Percentiles rank a stretch among this genome's conserved stretches.
phyloP scores from a whole-genome alignment of 108 stramenopile genomes.

The Cyclotella distinguenda region DNA sequence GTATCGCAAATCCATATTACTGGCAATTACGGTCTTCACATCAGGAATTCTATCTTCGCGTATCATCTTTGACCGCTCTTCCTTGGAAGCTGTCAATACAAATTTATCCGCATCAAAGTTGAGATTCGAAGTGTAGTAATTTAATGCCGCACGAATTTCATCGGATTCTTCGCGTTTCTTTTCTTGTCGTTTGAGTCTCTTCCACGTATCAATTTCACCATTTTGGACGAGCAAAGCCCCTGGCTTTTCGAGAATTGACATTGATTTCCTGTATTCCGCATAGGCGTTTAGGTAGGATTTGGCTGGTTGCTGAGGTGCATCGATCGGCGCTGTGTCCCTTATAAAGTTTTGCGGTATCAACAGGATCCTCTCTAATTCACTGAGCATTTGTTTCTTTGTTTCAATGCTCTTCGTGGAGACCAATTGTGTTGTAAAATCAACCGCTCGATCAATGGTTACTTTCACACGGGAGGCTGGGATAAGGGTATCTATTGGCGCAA shows the following conservation, averaged over 20 bases:
- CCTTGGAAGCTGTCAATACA: conserved; percentile 32
- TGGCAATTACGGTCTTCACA: conserved; percentile 62
- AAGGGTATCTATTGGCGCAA: conserved; percentile 50
- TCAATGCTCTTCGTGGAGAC: not conserved
- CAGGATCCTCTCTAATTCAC: conserved; percentile 40
- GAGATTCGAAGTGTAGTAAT: conserved; percentile 50
- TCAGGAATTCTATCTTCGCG: conserved; percentile 61
- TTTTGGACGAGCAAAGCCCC: conserved; percentile 52
- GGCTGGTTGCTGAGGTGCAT: conserved; percentile 38
- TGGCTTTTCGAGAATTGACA: conserved; percentile 47
- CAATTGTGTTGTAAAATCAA: conserved; percentile 28
- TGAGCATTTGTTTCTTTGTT: not conserved
- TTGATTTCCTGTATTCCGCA: conserved; percentile 25
- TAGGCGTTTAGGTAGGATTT: conserved; percentile 50
- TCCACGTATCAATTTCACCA: conserved; percentile 64
- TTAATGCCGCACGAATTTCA: conserved; percentile 18
- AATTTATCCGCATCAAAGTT: conserved; percentile 54
- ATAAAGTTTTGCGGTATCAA: conserved; percentile 48
- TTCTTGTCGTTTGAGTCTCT: conserved; percentile 47
- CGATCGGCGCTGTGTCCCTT: conserved; percentile 17
- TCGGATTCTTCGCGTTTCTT: conserved; percentile 12
- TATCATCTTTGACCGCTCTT: conserved; percentile 52
- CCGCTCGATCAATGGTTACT: conserved; percentile 36
- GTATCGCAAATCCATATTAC: conserved; percentile 78
- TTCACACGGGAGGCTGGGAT: conserved; percentile 53